Percentiles rank a stretch among this genome's conserved stretches.
Evolutionary conservation across 106 monocot genomes (phyloP).

Genomic region (Phalaenopsis aphrodite): DNA sequence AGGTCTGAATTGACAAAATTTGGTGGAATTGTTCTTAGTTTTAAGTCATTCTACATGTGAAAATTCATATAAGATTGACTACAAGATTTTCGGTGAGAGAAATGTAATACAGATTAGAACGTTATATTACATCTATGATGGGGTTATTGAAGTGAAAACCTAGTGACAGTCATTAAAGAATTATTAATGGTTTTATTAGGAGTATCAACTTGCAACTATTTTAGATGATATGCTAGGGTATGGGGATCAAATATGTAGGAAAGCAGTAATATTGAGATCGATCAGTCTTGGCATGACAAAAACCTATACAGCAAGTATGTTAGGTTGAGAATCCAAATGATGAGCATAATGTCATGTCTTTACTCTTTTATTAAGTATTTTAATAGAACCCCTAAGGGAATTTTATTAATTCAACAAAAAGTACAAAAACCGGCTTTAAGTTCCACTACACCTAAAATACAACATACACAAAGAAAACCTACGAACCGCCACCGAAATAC

Average conservation of each 20-base stretch:
- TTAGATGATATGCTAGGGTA: background rate
- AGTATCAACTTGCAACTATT: background rate
- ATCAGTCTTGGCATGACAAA: background rate
- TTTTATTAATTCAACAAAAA: too few species aligned
- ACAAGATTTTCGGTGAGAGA: background rate
- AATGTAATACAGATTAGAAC: background rate
- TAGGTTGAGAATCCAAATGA: background rate
- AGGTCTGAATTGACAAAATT: background rate
- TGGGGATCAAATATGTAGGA: background rate
- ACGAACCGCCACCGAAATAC: too few species aligned
- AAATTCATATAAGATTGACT: background rate
- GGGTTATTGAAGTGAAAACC: background rate
- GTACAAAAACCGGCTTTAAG: too few species aligned
- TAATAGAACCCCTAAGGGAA: too few species aligned
- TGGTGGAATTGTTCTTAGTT: background rate
- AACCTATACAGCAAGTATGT: background rate
- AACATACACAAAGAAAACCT: too few species aligned
- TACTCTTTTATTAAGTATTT: too few species aligned
- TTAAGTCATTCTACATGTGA: background rate
- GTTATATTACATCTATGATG: background rate
- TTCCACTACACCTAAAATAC: too few species aligned
- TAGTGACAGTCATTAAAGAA: background rate
- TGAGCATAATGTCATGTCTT: background rate
- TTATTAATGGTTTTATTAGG: background rate
- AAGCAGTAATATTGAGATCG: background rate